These are phyloP conservation scores for Trichoderma asperellum DNA, from an alignment of 2,329 filamentous ascomycete genomes.

Conservation along the genomic window DNA sequence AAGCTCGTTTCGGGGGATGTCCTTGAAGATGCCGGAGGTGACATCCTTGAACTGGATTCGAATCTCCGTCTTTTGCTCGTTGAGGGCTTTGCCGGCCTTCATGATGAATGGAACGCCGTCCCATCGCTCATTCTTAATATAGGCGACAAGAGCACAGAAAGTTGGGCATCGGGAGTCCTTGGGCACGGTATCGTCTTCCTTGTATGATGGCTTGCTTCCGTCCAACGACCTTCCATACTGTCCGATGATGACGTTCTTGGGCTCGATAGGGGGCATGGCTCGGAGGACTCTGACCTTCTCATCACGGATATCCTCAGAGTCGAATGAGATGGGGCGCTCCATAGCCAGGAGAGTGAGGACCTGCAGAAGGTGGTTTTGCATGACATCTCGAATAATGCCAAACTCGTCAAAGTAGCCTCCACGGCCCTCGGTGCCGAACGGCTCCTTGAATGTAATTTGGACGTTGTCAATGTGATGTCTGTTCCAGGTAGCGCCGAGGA, in stretches of 20 bases:
- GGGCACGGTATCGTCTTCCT: slow-evolving; percentile 97
- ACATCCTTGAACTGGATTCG: slow-evolving; percentile 99
- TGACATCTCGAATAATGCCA: slow-evolving; percentile 98
- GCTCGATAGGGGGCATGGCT: slow-evolving; percentile 91
- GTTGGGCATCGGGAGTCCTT: slow-evolving; percentile 97
- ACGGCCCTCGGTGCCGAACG: slow-evolving; percentile 95
- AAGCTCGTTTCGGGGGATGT: slow-evolving; percentile 98
- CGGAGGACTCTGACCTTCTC: slow-evolving; percentile 97
- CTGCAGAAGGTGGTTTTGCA: slow-evolving; percentile 99
- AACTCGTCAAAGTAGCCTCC: slow-evolving; percentile 99
- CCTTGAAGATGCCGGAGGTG: slow-evolving; percentile 98
- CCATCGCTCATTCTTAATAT: slow-evolving; percentile 99
- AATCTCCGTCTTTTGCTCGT: slow-evolving; percentile 99
- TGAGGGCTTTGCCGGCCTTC: slow-evolving; percentile 97
- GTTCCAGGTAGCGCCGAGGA: slow-evolving; percentile 98
- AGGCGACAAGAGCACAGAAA: slow-evolving; percentile 94
- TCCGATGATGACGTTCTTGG: slow-evolving; percentile 99
- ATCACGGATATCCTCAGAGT: slow-evolving; percentile 95
- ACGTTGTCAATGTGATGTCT: slow-evolving; percentile 99
- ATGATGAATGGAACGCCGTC: slow-evolving; percentile 99
- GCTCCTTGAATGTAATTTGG: slow-evolving; percentile 99
- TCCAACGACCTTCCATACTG: slow-evolving; percentile 97
- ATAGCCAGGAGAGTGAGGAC: slow-evolving; percentile 95
- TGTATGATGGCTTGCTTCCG: slow-evolving; percentile 94
- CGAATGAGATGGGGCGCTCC: slow-evolving; percentile 98